Percentiles rank a stretch among this genome's conserved stretches.
phyloP scores from a whole-genome alignment of 2,329 filamentous ascomycete species.

The Helotiales sp. region DNA sequence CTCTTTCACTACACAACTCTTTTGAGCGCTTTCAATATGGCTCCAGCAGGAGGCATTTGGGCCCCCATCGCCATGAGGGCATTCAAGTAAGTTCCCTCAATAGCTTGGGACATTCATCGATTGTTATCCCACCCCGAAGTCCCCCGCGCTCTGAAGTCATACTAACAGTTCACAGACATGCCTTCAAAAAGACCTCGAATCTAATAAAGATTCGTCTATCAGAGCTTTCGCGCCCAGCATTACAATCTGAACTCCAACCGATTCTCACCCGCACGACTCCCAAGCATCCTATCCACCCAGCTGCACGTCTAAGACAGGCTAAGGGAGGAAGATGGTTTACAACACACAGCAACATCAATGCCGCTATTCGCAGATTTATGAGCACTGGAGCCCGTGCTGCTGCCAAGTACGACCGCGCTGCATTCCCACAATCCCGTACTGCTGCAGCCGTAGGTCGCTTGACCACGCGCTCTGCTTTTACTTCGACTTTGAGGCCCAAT shows the following conservation, averaged over 20 bases:
- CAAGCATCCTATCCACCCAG: constrained; percentile 55
- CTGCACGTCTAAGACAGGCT: constrained; percentile 62
- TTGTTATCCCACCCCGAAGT: not conserved
- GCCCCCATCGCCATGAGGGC: constrained; percentile 35
- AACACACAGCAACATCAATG: constrained; percentile 54
- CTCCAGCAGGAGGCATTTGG: constrained; percentile 32
- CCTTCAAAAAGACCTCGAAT: constrained; percentile 47
- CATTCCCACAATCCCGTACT: constrained; percentile 57
- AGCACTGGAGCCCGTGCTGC: constrained; percentile 29
- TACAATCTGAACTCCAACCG: constrained; percentile 54
- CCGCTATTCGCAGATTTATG: constrained; percentile 44
- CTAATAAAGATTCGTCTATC: constrained; percentile 45
- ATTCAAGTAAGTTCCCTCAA: constrained; percentile 31
- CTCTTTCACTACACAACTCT: not conserved
- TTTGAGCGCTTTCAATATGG: constrained; percentile 27
- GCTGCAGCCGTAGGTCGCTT: constrained; percentile 59
- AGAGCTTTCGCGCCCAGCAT: constrained; percentile 41
- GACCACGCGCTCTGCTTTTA: constrained; percentile 79
- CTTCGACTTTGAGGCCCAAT: constrained; percentile 85
- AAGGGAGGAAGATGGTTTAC: constrained; percentile 65
- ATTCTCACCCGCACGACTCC: constrained; percentile 56
- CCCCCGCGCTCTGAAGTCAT: not conserved
- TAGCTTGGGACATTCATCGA: not conserved
- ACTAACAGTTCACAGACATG: constrained; percentile 40
- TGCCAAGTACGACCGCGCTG: constrained; percentile 48